Conservation (phyloP, 2,329 filamentous ascomycete genomes). For the Dactylellina leptospora region DNA sequence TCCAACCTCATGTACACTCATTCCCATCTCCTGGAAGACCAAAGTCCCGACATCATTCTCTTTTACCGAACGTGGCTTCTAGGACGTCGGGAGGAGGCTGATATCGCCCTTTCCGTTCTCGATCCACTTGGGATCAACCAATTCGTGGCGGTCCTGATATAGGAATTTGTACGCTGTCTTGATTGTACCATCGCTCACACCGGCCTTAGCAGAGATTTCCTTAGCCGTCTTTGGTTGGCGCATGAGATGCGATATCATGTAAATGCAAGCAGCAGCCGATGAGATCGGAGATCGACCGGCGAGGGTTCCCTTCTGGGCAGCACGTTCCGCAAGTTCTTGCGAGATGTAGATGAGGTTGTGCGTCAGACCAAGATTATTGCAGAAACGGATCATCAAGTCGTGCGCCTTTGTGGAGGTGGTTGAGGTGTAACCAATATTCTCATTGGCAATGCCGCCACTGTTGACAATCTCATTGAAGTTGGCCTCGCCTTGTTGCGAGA, state of each 20-base stretch:
- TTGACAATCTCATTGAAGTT: constrained; percentile 64
- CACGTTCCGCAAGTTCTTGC: constrained; percentile 78
- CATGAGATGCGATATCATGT: constrained; percentile 90
- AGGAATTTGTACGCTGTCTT: constrained; percentile 93
- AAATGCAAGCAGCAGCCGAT: constrained; percentile 93
- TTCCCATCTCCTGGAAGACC: not conserved
- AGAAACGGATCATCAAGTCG: constrained; percentile 88
- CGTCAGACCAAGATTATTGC: constrained; percentile 79
- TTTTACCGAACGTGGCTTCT: constrained; percentile 56
- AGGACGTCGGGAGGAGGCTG: constrained; percentile 72
- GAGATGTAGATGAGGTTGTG: constrained; percentile 82
- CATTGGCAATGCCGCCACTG: constrained; percentile 63
- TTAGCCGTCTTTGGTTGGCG: constrained; percentile 81
- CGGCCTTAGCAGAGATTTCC: constrained; percentile 82
- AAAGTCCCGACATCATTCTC: constrained; percentile 17
- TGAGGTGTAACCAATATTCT: constrained; percentile 69
- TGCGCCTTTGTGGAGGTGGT: constrained; percentile 80
- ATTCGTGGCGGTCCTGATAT: constrained; percentile 74
- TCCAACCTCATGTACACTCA: not conserved
- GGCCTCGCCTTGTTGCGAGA: constrained; percentile 75
- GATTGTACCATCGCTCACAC: constrained; percentile 96
- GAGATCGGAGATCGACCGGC: constrained; percentile 93
- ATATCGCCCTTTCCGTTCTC: constrained; percentile 75
- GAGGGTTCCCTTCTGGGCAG: constrained; percentile 78
- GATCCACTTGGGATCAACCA: constrained; percentile 80